These are phyloP conservation scores for Hamamelis virginiana DNA, from an alignment of 164 flowering plant genomes.

Conservation along the genomic window DNA sequence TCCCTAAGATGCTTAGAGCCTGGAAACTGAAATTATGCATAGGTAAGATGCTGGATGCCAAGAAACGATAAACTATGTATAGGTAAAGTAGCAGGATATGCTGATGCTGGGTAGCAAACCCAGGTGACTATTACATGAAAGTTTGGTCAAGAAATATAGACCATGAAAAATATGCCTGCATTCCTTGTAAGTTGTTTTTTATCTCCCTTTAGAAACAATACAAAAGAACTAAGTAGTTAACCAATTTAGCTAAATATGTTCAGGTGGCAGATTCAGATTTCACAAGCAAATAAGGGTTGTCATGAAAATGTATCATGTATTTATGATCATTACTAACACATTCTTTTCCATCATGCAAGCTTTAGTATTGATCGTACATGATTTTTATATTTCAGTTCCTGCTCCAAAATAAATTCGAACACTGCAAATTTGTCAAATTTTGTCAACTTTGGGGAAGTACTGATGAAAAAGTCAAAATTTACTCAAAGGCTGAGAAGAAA, in stretches of 20 bases:
- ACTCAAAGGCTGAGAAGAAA: no score
- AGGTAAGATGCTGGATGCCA: conserved; percentile 4
- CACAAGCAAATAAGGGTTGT: not conserved
- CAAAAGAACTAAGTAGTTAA: not conserved
- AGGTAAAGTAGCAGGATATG: conserved; percentile 16
- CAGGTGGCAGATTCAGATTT: not conserved
- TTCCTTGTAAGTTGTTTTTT: not conserved
- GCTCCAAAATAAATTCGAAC: not conserved
- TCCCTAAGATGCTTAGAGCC: conserved; percentile 1
- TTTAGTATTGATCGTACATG: not conserved
- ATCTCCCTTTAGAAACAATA: not conserved
- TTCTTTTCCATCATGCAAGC: not conserved
- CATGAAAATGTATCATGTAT: conserved; percentile 5
- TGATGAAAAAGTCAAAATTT: no score
- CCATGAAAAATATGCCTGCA: not conserved
- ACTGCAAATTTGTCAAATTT: not conserved
- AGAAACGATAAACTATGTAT: conserved; percentile 8
- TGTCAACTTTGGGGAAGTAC: no score
- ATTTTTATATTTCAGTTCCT: not conserved
- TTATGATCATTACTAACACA: conserved; percentile 8
- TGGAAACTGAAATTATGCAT: conserved; percentile 8
- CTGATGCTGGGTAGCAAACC: conserved; percentile 11
- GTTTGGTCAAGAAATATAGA: not conserved
- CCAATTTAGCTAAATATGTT: not conserved
- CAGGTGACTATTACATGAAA: not conserved